Evolutionary conservation across 371 early-diverging fungal genomes (phyloP).

Genomic region (Mortierella sp.): DNA sequence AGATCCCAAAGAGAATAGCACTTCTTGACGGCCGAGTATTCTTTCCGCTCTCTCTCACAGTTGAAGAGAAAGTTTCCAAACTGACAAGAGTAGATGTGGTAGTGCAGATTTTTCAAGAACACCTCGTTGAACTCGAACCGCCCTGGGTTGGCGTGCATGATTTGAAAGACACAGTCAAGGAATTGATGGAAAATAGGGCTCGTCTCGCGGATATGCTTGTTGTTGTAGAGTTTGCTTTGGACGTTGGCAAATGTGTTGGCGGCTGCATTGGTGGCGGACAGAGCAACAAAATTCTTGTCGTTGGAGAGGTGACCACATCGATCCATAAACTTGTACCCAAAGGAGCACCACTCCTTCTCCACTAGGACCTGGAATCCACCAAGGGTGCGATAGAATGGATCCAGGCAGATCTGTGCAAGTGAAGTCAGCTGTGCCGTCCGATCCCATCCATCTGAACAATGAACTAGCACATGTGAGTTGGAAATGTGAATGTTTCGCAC

Average conservation of each 20-base stretch:
- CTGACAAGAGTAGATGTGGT: conserved; percentile 89
- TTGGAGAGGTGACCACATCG: conserved; percentile 91
- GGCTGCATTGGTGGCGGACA: conserved; percentile 63
- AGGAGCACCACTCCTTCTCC: conserved; percentile 97
- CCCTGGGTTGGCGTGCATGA: conserved; percentile 87
- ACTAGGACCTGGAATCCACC: conserved; percentile 90
- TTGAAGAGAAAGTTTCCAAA: conserved; percentile 96
- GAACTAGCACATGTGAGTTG: conserved; percentile 91
- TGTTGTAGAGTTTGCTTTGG: conserved; percentile 76
- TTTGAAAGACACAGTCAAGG: conserved; percentile 92
- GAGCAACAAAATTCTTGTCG: conserved; percentile 72
- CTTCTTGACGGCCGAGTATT: conserved; percentile 57
- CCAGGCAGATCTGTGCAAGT: conserved; percentile 89
- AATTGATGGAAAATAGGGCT: conserved; percentile 97
- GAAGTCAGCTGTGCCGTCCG: conserved; percentile 95
- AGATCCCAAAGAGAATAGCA: conserved; percentile 82
- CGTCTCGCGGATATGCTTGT: conserved; percentile 77
- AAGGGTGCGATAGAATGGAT: conserved; percentile 95
- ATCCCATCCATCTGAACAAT: conserved; percentile 99
- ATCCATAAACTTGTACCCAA: conserved; percentile 95
- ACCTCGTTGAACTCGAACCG: conserved; percentile 93
- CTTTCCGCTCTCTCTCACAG: conserved; percentile 77
- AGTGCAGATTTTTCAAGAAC: conserved; percentile 82
- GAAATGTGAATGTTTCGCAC: conserved; percentile 82
- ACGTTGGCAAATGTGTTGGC: conserved; percentile 77